Conservation (phyloP, 2,329 filamentous ascomycete genomes). For the Atkinsonella hypoxylon region DNA sequence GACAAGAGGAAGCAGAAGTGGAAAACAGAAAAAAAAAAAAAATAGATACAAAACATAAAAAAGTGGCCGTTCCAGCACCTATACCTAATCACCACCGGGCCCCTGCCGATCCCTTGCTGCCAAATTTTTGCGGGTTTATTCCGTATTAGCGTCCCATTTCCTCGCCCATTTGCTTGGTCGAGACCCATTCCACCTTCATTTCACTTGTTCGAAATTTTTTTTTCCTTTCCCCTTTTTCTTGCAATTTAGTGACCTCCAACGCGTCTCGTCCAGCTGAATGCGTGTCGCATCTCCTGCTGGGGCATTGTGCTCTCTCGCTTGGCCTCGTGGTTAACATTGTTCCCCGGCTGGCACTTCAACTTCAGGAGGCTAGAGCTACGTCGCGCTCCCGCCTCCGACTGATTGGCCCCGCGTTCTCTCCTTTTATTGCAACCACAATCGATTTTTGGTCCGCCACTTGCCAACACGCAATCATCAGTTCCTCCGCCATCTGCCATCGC, state of each 20-base stretch:
- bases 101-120: too few relatives aligned
- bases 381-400: background rate
- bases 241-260: background rate
- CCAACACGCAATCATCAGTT: background rate
- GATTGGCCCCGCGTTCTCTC: slow-evolving; percentile 7
- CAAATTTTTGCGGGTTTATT: too few relatives aligned
- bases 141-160: too few relatives aligned
- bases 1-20: too few relatives aligned
- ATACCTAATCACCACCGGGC: too few relatives aligned
- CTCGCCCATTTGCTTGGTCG: background rate
- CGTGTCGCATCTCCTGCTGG: background rate
- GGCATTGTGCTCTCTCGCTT: background rate
- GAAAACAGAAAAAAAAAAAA: too few relatives aligned
- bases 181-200: background rate
- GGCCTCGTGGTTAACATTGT: slow-evolving; percentile 1
- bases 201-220: background rate
- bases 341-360: background rate
- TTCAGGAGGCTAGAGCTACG: slow-evolving; percentile 1
- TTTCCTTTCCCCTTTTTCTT: background rate
- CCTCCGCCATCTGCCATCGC: background rate
- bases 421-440: slow-evolving; percentile 6
- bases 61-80: too few relatives aligned
- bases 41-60: too few relatives aligned
- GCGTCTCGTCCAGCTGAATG: background rate
- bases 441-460: slow-evolving; percentile 5